These are phyloP conservation scores for Neoscytalidium dimidiatum DNA, from an alignment of 2,329 filamentous ascomycete species.

Conservation along the genomic window DNA sequence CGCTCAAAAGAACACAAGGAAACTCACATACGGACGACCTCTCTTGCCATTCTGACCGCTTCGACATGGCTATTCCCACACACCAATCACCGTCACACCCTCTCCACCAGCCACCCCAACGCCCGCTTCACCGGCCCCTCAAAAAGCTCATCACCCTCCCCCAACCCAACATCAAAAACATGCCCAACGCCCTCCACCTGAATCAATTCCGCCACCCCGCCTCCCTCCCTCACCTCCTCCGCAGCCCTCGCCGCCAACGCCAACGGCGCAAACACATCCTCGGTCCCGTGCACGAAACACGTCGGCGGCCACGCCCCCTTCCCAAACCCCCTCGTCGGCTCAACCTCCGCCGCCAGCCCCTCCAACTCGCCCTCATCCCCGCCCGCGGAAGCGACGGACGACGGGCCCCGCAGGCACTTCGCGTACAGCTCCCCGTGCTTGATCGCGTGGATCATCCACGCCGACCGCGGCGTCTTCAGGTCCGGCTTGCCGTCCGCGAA, in stretches of 20 bases:
- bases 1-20: too few species aligned
- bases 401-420: neutral
- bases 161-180: slow-evolving; percentile 36
- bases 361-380: neutral
- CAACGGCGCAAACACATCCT: slow-evolving; percentile 44
- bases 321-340: neutral
- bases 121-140: neutral
- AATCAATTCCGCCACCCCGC: slow-evolving; percentile 38
- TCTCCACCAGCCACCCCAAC: neutral
- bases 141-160: neutral
- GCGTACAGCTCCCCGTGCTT: neutral
- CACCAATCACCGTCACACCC: neutral
- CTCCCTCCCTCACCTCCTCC: slow-evolving; percentile 28
- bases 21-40: neutral
- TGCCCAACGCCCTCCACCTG: slow-evolving; percentile 45
- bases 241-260: slow-evolving; percentile 37
- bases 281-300: slow-evolving; percentile 45
- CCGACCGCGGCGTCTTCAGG: neutral
- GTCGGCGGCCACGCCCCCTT: slow-evolving; percentile 36
- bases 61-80: too few species aligned
- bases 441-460: neutral
- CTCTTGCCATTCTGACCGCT: neutral
- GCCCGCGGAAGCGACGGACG: too few species aligned
- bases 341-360: neutral
- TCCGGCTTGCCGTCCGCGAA: neutral